Percentiles rank a stretch among this genome's conserved stretches.
These are phyloP conservation scores for Rhizophagus clarus DNA, from an alignment of 192 early-diverging fungal genomes.

Conservation along the genomic window DNA sequence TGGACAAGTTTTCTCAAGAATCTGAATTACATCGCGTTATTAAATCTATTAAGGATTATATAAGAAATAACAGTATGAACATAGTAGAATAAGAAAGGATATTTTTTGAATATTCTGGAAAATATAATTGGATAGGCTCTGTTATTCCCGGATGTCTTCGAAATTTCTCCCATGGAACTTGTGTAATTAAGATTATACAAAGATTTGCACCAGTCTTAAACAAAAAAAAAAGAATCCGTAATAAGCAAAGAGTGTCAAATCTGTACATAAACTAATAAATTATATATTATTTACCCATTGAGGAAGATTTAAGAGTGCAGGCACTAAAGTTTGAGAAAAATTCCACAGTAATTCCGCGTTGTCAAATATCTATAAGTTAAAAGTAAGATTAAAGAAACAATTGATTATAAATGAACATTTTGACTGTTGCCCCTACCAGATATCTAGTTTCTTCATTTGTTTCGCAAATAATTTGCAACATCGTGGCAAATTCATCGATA, in stretches of 20 bases:
- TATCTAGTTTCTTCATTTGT: background rate
- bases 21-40: conserved; percentile 2
- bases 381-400: background rate
- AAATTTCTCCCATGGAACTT: conserved; percentile 22
- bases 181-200: conserved; percentile 2
- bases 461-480: background rate
- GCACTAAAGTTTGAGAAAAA: background rate
- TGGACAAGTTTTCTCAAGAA: conserved; percentile 3
- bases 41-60: background rate
- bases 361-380: background rate
- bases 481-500: background rate
- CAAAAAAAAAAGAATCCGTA: background rate
- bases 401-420: background rate
- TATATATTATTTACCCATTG: background rate
- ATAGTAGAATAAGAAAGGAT: background rate
- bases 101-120: conserved; percentile 14
- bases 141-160: background rate
- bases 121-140: conserved; percentile 8
- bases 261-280: background rate
- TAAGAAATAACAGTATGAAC: background rate
- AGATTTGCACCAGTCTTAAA: background rate
- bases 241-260: background rate
- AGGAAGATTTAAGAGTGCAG: background rate
- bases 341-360: conserved; percentile 6
- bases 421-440: background rate